A percentile compares a stretch with the other conserved stretches of the same genome.
These are phyloP conservation scores for Rhinocladiella similis DNA, from an alignment of 2,329 filamentous ascomycete species.

Conservation along the genomic window DNA sequence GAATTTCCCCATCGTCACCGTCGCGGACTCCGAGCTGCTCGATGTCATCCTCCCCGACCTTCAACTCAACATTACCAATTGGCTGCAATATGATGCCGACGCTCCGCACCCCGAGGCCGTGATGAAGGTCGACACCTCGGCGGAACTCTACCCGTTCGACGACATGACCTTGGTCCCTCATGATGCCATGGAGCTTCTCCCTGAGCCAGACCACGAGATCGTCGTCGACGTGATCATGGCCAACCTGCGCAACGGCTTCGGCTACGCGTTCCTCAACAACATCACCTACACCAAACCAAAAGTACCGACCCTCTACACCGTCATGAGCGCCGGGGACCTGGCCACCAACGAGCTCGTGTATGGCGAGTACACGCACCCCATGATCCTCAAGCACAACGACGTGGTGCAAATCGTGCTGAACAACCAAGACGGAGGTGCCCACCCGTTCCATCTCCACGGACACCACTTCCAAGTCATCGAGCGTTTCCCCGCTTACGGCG, in stretches of 20 bases:
- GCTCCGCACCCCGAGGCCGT: conserved; percentile 49
- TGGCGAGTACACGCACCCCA: conserved; percentile 62
- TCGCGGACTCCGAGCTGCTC: conserved; percentile 72
- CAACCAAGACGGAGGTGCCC: conserved; percentile 43
- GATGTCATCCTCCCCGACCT: conserved; percentile 66
- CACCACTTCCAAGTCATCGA: conserved; percentile 60
- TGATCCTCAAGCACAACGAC: conserved; percentile 39
- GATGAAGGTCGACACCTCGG: conserved; percentile 53
- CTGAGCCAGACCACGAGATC: conserved; percentile 63
- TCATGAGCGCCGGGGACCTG: conserved; percentile 31
- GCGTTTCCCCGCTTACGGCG: conserved; percentile 49
- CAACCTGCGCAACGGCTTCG: conserved; percentile 62
- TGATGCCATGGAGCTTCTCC: conserved; percentile 62
- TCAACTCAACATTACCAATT: conserved; percentile 60
- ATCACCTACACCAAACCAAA: conserved; percentile 32
- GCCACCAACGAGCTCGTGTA: conserved; percentile 62
- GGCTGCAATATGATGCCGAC: conserved; percentile 55
- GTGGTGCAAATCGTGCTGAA: conserved; percentile 46
- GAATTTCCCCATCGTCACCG: conserved; percentile 69
- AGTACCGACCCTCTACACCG: conserved; percentile 31
- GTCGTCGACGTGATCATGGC: conserved; percentile 67
- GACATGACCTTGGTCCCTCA: conserved; percentile 69
- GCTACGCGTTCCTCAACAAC: conserved; percentile 33
- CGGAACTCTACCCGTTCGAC: conserved; percentile 64
- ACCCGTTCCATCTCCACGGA: conserved; percentile 54